Evolutionary conservation across 805 yeast species (phyloP), one percentile per base, ranked within the genome.

Genomic region (Saturnispora zaruensis): DNA sequence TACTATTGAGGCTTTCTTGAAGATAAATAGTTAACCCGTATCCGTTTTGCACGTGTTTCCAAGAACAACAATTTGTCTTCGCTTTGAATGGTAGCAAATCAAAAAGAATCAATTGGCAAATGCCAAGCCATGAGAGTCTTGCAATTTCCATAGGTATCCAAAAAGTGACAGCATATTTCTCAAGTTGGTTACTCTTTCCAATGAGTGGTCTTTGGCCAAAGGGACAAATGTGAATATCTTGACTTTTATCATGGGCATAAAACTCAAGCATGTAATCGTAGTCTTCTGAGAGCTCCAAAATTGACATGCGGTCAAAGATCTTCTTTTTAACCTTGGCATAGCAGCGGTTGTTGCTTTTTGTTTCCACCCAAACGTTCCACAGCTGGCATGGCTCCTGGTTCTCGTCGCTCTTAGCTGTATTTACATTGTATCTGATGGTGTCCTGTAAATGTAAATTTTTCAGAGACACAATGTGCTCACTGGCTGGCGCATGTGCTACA

Each of bases 351-450:
- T 21, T 14, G 4, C 26, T 30, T 5, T 32, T 23, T 5, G 33
- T 28, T 16, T 41, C 46, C n/a, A 52, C 24, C 55, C 55, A 52
- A 11, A 52, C 23, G 8, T 52, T 52, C 55, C 55, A 52, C 16
- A 23, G 13, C 11, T 44, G 45, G 11, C 14, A 14, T 7, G 50
- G 50, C 20, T 49, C 36, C 2, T 25, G 14, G 28, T 14, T 2
- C 16, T 16, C n/a, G 1, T 24, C 38, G 6, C 26, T 23, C 3
- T 18, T 36, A 30, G 26, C 8, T 1, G 30, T 33, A 41, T 16
- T 16, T 18, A 21, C 18, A 25, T 18, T 40, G 45, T 14, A 44
- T 37, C 37, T 44, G 9, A 21, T 13, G 9, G 37, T 43, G 16
- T 30, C 41, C n/a, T 41, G 44, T 32, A 46, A 46, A 32, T 18